Evolutionary conservation across 2,329 filamentous ascomycete species (phyloP), one percentile per base, ranked within the genome.

Genomic region (Fonsecaea nubica): DNA sequence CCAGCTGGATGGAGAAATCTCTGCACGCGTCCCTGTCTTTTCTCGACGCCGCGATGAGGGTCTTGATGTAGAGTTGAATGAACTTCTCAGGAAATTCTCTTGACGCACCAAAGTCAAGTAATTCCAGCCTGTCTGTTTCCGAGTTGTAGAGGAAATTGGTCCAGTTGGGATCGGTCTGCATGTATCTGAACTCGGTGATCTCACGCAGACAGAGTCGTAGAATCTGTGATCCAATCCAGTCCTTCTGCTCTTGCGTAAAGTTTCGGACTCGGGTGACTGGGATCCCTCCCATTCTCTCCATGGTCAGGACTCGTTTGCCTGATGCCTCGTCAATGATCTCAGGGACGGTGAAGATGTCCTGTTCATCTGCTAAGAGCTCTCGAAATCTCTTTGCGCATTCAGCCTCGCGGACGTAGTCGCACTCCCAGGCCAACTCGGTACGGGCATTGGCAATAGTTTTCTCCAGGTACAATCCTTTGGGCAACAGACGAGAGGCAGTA

Each of bases 101-200:
- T 21, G 90, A 93, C 40, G 95, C 95, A 66, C 95, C 95, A 78
- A 99, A 99, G 79, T 99, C 96, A 60, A 99, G 88, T 0, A 99
- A 86, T 78, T 97, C 93, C 13, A 99, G 89, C 75, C 88, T 90
- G 73, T 88, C 82, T 3, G 85, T 87, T 21, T 82, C 73, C 0
- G 88, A 82, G 74, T 98, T 95, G 83, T 92, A 99, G 21, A 98
- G 84, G 78, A 99, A 99, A 79, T 99, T 99, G 38, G 94, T 98
- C 95, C 95, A 99, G 83, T 99, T 99, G 48, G 95, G 95, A 76
- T 99, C 95, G 4, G 95, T 99, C 81, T 99, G 95, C 95, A 99
- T 99, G 82, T 96, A 98, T 67, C 85, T 89, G 86, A 97, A 98
- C 79, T 97, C 92, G 70, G 90, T 90, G 73, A 98, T 94, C 80